These are phyloP conservation scores for Arxiozyma bovina DNA, from an alignment of 1,139 yeast species.

Conservation along the genomic window DNA sequence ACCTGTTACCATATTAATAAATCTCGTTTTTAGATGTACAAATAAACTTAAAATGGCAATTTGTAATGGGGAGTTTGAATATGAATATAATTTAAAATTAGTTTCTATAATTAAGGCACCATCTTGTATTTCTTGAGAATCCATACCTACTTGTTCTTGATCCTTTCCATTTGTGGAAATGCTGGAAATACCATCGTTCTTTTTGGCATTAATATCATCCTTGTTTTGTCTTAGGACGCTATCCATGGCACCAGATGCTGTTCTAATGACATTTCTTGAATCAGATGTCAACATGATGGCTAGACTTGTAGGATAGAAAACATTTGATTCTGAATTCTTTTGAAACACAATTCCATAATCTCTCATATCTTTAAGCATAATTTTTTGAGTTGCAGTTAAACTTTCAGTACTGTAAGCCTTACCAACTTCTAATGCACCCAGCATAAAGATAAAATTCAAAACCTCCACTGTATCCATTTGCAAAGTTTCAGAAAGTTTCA, in stretches of 20 bases:
- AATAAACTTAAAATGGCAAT: slow-evolving; percentile 85
- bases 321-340: slow-evolving; percentile 46
- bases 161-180: slow-evolving; percentile 24
- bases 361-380: slow-evolving; percentile 79
- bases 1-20: slow-evolving; percentile 88
- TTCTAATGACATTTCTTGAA: slow-evolving; percentile 48
- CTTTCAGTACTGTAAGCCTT: slow-evolving; percentile 68
- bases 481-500: slow-evolving; percentile 72
- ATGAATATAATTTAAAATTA: slow-evolving; percentile 85
- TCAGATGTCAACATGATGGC: slow-evolving; percentile 91
- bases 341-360: slow-evolving; percentile 91
- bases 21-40: slow-evolving; percentile 75
- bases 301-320: slow-evolving; percentile 83
- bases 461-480: slow-evolving; percentile 97
- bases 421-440: slow-evolving; percentile 88
- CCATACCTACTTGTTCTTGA: slow-evolving; percentile 21
- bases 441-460: slow-evolving; percentile 80
- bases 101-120: slow-evolving; percentile 88
- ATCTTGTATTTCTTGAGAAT: slow-evolving; percentile 22
- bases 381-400: slow-evolving; percentile 70
- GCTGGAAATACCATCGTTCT: slow-evolving; percentile 19
- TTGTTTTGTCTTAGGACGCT: slow-evolving; percentile 42
- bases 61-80: slow-evolving; percentile 90
- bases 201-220: slow-evolving; percentile 16
- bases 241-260: slow-evolving; percentile 63